These are phyloP conservation scores for Fusarium paranaense DNA, from an alignment of 2,329 filamentous ascomycete species.

Conservation along the genomic window DNA sequence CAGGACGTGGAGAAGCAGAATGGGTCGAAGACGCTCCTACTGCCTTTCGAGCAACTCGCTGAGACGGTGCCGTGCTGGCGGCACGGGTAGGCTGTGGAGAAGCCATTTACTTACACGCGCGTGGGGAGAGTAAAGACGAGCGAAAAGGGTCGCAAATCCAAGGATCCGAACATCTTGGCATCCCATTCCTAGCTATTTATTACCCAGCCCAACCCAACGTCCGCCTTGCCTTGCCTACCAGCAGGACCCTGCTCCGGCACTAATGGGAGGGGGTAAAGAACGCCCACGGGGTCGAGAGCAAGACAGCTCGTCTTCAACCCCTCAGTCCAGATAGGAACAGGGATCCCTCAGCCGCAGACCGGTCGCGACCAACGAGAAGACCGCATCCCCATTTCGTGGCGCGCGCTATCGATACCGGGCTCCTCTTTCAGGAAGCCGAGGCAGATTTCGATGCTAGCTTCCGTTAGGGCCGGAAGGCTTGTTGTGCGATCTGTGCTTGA, in stretches of 20 bases:
- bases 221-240: not conserved
- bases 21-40: conserved; percentile 25
- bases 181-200: not conserved
- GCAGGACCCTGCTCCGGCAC: not conserved
- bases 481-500: not conserved
- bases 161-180: not conserved
- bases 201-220: not conserved
- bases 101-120: conserved; percentile 16
- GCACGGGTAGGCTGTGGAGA: conserved; percentile 22
- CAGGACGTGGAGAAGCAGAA: not conserved
- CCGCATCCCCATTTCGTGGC: not conserved
- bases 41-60: conserved; percentile 24
- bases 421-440: not conserved
- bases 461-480: not conserved
- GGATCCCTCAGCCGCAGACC: not conserved
- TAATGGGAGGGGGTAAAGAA: not conserved
- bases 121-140: not conserved
- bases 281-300: not conserved
- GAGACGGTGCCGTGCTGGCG: conserved; percentile 12
- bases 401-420: not conserved
- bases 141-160: not conserved
- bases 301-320: not conserved
- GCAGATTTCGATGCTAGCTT: not conserved
- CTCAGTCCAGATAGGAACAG: not conserved
- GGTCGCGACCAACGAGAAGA: not conserved